Conservation (phyloP, 495 filamentous ascomycete genomes). For the Evernia prunastri region DNA sequence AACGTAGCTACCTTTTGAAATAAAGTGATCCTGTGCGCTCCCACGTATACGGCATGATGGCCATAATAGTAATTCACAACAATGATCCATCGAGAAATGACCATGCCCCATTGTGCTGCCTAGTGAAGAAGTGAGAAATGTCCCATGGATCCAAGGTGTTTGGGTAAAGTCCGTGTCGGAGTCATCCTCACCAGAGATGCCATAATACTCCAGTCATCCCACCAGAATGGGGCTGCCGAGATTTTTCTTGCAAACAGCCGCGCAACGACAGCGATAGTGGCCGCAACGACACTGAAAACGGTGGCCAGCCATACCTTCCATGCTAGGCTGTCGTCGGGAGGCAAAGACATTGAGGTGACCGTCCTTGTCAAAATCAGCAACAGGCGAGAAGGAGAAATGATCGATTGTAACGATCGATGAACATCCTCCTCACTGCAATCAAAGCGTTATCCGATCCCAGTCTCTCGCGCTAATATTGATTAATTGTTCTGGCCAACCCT, state of each 20-base stretch:
- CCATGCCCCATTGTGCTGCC: slow-evolving; percentile 9
- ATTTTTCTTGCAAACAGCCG: slow-evolving; percentile 2
- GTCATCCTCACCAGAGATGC: slow-evolving; percentile 4
- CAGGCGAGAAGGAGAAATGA: neutral
- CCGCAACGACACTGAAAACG: slow-evolving; percentile 7
- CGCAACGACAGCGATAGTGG: neutral
- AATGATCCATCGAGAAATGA: neutral
- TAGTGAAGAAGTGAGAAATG: neutral
- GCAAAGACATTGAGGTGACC: neutral
- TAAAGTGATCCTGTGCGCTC: slow-evolving; percentile 12
- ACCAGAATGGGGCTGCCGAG: slow-evolving; percentile 9
- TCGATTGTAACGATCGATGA: neutral
- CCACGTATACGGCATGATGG: slow-evolving; percentile 9
- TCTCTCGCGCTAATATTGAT: neutral
- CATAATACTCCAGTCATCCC: slow-evolving; percentile 10
- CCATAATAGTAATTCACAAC: neutral
- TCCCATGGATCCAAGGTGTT: neutral
- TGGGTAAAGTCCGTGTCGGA: neutral
- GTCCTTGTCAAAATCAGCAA: neutral
- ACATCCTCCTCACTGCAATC: neutral
- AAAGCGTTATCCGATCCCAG: neutral
- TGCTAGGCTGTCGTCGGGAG: slow-evolving; percentile 6
- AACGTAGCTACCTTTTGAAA: neutral
- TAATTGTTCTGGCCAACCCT: neutral
- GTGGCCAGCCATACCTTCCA: slow-evolving; percentile 7